Conservation (phyloP, 2,329 filamentous ascomycete species). For the Stagonosporopsis cucurbitacearum region DNA sequence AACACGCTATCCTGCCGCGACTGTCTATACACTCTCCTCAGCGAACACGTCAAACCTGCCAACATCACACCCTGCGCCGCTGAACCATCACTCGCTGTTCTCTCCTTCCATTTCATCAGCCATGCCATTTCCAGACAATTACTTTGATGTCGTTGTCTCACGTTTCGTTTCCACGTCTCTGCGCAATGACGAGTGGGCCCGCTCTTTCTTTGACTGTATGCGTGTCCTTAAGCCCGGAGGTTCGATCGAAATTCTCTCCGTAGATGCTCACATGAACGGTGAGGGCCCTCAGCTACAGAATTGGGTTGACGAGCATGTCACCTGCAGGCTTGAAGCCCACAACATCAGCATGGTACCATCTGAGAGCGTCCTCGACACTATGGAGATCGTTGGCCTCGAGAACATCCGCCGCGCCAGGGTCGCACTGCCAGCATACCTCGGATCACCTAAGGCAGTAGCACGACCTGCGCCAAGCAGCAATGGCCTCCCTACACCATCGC, state of each 20-base stretch:
- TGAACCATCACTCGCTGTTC: slow-evolving; percentile 39
- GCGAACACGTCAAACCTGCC: slow-evolving; percentile 24
- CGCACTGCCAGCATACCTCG: slow-evolving; percentile 29
- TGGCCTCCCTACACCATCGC: slow-evolving; percentile 19
- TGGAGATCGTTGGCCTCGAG: slow-evolving; percentile 38
- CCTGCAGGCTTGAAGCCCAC: slow-evolving; percentile 28
- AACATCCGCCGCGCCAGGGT: slow-evolving; percentile 38
- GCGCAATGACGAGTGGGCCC: slow-evolving; percentile 38
- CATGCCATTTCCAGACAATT: slow-evolving; percentile 34
- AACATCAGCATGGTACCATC: slow-evolving; percentile 33
- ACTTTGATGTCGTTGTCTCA: slow-evolving; percentile 37
- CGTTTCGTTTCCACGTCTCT: slow-evolving; percentile 32
- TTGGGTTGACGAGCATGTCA: slow-evolving; percentile 37
- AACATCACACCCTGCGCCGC: slow-evolving; percentile 34
- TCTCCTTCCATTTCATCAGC: slow-evolving; percentile 30
- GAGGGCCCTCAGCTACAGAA: slow-evolving; percentile 29
- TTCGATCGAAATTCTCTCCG: slow-evolving; percentile 35
- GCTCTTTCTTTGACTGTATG: slow-evolving; percentile 38
- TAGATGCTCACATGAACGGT: slow-evolving; percentile 35
- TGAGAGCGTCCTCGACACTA: slow-evolving; percentile 37
- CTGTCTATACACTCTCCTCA: slow-evolving; percentile 35
- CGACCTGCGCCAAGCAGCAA: slow-evolving; percentile 16
- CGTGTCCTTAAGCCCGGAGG: slow-evolving; percentile 38
- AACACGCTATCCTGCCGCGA: slow-evolving; percentile 32
- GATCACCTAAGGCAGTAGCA: slow-evolving; percentile 13